phyloP scores from a whole-genome alignment of 768 basidiomycete genomes.

The Obba rivulosa region DNA sequence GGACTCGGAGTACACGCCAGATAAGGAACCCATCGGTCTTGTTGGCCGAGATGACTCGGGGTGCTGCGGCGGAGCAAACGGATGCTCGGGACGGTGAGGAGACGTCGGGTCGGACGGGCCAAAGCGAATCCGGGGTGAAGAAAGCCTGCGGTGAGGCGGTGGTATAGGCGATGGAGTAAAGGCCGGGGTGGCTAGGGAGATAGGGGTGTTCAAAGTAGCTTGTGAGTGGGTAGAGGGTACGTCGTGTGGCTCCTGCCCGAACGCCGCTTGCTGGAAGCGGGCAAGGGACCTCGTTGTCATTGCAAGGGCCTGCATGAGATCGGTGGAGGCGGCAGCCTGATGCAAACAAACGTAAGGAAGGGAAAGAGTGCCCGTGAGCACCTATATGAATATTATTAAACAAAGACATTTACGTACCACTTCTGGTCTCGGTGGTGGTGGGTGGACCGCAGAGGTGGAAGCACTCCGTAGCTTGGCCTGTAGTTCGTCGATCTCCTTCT shows the following conservation, averaged over 20 bases:
- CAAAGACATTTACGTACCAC: slow-evolving; percentile 19
- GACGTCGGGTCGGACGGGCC: slow-evolving; percentile 13
- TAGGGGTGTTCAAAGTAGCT: slow-evolving; percentile 18
- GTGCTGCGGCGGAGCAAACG: slow-evolving; percentile 9
- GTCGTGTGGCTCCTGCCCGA: slow-evolving; percentile 21
- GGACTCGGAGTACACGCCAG: slow-evolving; percentile 22
- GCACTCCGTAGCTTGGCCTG: slow-evolving; percentile 31
- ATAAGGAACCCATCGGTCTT: slow-evolving; percentile 8
- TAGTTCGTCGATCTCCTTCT: slow-evolving; percentile 41
- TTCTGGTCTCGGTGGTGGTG: slow-evolving; percentile 21
- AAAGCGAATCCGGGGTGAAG: slow-evolving; percentile 14
- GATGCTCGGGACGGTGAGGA: slow-evolving; percentile 11
- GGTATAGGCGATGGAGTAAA: slow-evolving; percentile 15
- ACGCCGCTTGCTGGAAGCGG: slow-evolving; percentile 47
- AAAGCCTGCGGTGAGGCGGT: slow-evolving; percentile 15
- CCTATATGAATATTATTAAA: background rate
- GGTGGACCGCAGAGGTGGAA: slow-evolving; percentile 4
- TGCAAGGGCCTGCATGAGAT: slow-evolving; percentile 44
- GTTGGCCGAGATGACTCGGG: slow-evolving; percentile 11
- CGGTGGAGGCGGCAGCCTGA: slow-evolving; percentile 50
- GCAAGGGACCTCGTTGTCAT: slow-evolving; percentile 43
- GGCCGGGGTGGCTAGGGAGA: slow-evolving; percentile 18
- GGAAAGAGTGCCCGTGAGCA: background rate
- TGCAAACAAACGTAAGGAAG: slow-evolving; percentile 16
- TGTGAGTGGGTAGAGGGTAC: slow-evolving; percentile 12